phyloP scores from a whole-genome alignment of 768 basidiomycete species.

The Vararia minispora region DNA sequence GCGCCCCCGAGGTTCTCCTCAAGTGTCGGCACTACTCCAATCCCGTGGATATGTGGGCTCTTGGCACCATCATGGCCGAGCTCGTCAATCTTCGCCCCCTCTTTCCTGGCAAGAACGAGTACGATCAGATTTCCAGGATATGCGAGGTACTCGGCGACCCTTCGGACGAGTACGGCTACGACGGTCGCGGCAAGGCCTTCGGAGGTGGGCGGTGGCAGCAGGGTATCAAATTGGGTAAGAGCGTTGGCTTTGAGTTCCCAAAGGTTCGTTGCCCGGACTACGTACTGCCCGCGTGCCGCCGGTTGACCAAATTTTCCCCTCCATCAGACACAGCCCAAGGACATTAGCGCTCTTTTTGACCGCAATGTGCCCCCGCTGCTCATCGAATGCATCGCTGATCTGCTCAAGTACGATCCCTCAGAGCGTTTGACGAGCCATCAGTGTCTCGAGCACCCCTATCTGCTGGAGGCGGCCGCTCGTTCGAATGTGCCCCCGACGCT shows the following conservation, averaged over 20 bases:
- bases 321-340: constrained; percentile 48
- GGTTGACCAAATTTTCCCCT: constrained; percentile 9
- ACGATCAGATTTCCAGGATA: constrained; percentile 87
- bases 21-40: constrained; percentile 89
- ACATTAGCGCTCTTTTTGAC: constrained; percentile 68
- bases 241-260: constrained; percentile 79
- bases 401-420: constrained; percentile 88
- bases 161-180: constrained; percentile 67
- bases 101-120: constrained; percentile 87
- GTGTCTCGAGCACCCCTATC: constrained; percentile 84
- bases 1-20: constrained; percentile 93
- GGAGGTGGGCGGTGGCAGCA: constrained; percentile 86
- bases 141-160: constrained; percentile 94
- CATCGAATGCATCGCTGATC: constrained; percentile 84
- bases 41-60: constrained; percentile 98
- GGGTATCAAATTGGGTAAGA: constrained; percentile 81
- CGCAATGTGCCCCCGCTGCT: constrained; percentile 66
- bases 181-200: constrained; percentile 50
- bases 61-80: constrained; percentile 98
- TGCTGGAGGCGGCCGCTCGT: constrained; percentile 63
- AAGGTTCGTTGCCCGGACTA: constrained; percentile 56
- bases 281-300: constrained; percentile 3
- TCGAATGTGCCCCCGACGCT: constrained; percentile 8
- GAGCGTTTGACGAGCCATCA: constrained; percentile 76
- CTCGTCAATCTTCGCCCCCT: constrained; percentile 89